phyloP scores from a whole-genome alignment of 2,329 filamentous ascomycete species.

The Aspergillus tanneri region DNA sequence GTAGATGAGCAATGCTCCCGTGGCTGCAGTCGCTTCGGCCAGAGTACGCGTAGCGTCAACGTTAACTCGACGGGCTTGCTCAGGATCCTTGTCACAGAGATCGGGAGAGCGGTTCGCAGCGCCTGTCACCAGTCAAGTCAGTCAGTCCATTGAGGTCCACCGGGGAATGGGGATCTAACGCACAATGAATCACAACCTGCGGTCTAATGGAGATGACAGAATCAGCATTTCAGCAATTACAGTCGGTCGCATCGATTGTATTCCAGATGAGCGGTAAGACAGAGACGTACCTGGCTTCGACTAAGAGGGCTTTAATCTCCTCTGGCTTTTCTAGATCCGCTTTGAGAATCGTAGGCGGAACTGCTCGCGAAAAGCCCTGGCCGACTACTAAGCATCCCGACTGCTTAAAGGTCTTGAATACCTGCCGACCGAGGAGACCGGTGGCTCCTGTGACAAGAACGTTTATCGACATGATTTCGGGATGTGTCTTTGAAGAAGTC shows the following conservation, averaged over 20 bases:
- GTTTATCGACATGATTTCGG: slow-evolving; percentile 45
- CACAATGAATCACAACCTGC: slow-evolving; percentile 78
- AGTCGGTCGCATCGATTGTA: not conserved
- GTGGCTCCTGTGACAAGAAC: slow-evolving; percentile 81
- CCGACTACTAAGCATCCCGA: slow-evolving; percentile 69
- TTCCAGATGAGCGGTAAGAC: not conserved
- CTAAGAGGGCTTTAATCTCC: slow-evolving; percentile 49
- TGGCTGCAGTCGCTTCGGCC: slow-evolving; percentile 63
- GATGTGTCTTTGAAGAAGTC: slow-evolving; percentile 2
- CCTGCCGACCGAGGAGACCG: slow-evolving; percentile 77
- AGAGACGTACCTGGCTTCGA: slow-evolving; percentile 52
- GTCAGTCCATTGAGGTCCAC: slow-evolving; percentile 7
- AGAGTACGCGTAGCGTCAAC: slow-evolving; percentile 67
- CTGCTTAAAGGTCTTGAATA: slow-evolving; percentile 67
- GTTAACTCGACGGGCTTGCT: slow-evolving; percentile 71
- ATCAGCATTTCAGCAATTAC: slow-evolving; percentile 7
- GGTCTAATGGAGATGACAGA: slow-evolving; percentile 64
- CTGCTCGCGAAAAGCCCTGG: slow-evolving; percentile 71
- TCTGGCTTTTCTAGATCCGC: slow-evolving; percentile 50
- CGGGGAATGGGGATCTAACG: slow-evolving; percentile 28
- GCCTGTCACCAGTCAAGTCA: slow-evolving; percentile 49
- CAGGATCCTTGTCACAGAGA: slow-evolving; percentile 76
- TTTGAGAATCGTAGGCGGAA: slow-evolving; percentile 65
- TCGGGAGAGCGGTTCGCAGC: slow-evolving; percentile 88
- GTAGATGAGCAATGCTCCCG: slow-evolving; percentile 57